Percentiles rank a stretch among this genome's conserved stretches.
Conservation (phyloP, 2,329 filamentous ascomycete genomes). For the Diaporthe vexans region DNA sequence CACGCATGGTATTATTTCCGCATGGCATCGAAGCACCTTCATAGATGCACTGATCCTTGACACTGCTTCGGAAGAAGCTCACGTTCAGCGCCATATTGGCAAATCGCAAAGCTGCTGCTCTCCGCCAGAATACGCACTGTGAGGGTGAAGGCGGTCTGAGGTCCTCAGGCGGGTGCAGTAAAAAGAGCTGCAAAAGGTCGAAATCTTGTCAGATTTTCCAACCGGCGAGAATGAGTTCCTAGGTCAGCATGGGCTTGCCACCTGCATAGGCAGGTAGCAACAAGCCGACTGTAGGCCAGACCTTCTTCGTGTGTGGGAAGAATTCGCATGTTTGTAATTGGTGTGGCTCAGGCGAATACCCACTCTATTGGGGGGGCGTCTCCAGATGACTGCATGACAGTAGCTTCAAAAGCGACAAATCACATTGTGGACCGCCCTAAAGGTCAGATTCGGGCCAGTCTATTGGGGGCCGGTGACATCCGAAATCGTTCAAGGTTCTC, state of each 20-base stretch:
- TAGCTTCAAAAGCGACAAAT: not conserved
- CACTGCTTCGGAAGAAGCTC: not conserved
- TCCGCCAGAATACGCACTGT: not conserved
- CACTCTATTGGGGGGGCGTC: not conserved
- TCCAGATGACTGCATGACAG: not conserved
- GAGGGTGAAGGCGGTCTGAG: not conserved
- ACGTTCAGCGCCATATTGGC: not conserved
- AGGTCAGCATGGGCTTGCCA: not conserved
- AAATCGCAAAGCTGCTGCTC: not conserved
- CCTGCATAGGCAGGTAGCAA: not conserved
- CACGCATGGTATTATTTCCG: not conserved
- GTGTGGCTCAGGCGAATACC: not conserved
- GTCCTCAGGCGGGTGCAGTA: not conserved
- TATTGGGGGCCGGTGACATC: not conserved
- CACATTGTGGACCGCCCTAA: not conserved
- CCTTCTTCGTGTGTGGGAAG: not conserved
- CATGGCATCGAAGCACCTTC: not conserved
- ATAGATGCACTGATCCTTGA: conserved; percentile 12
- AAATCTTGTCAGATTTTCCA: not conserved
- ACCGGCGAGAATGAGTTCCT: too few relatives aligned
- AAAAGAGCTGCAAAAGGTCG: too few relatives aligned
- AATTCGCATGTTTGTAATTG: not conserved
- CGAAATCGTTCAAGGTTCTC: not conserved
- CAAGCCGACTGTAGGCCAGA: not conserved
- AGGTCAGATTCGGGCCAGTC: too few relatives aligned